A percentile compares a stretch with the other conserved stretches of the same genome.
Conservation (phyloP, 2,329 filamentous ascomycete species). For the Apiospora kogelbergensis region DNA sequence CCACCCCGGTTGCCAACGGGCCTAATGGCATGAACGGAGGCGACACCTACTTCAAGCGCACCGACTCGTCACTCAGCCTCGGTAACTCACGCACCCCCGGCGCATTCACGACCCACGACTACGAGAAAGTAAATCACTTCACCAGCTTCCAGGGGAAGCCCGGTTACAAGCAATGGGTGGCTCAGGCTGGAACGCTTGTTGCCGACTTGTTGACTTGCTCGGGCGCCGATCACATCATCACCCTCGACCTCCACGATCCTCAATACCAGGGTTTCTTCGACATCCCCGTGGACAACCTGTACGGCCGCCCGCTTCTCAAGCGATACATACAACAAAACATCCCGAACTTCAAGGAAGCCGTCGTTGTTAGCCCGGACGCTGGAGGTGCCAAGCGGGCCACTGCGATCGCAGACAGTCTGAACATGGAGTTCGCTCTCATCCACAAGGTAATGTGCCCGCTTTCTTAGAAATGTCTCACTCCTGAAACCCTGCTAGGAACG, state of each 20-base stretch:
- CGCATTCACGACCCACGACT: slow-evolving; percentile 64
- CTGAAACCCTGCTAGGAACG: slow-evolving; percentile 64
- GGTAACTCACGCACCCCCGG: slow-evolving; percentile 36
- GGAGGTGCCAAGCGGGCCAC: slow-evolving; percentile 96
- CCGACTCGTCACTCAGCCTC: neutral
- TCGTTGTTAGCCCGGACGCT: slow-evolving; percentile 94
- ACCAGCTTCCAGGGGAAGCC: slow-evolving; percentile 76
- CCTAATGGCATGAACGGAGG: slow-evolving; percentile 10
- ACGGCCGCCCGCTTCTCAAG: slow-evolving; percentile 74
- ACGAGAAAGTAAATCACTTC: slow-evolving; percentile 57
- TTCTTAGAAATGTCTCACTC: slow-evolving; percentile 29
- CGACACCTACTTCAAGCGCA: slow-evolving; percentile 15
- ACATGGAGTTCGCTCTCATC: slow-evolving; percentile 95
- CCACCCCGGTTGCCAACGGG: slow-evolving; percentile 16
- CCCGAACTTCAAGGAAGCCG: slow-evolving; percentile 78
- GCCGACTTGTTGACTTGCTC: slow-evolving; percentile 94
- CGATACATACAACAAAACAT: slow-evolving; percentile 78
- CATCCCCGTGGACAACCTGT: slow-evolving; percentile 96
- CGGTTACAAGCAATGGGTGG: slow-evolving; percentile 98
- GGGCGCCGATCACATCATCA: slow-evolving; percentile 94
- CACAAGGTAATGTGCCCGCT: slow-evolving; percentile 72
- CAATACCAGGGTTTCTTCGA: slow-evolving; percentile 99
- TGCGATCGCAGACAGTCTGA: slow-evolving; percentile 88
- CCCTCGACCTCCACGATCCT: slow-evolving; percentile 93
- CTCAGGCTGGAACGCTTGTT: slow-evolving; percentile 91